These are phyloP conservation scores for Plantago major DNA, from an alignment of 257 asterid genomes.

Conservation along the genomic window DNA sequence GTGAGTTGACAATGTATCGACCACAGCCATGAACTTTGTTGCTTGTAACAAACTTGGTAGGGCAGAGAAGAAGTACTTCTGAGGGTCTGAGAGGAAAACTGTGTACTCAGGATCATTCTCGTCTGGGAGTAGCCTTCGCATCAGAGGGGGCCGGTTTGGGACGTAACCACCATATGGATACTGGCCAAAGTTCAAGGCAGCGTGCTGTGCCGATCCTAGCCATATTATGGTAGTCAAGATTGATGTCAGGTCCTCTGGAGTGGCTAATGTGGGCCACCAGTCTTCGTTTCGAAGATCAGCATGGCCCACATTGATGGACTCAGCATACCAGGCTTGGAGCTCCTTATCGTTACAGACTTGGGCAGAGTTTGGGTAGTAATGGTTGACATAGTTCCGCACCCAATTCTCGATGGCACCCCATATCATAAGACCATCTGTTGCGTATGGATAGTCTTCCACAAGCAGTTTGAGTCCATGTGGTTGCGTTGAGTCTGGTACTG, in stretches of 20 bases:
- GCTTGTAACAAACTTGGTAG: conserved; percentile 87
- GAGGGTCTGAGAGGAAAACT: conserved; percentile 63
- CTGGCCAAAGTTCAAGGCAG: conserved; percentile 92
- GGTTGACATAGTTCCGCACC: conserved; percentile 57
- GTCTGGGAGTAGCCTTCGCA: conserved; percentile 74
- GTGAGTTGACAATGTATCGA: conserved; percentile 83
- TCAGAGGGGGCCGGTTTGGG: conserved; percentile 89
- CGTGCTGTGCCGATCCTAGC: conserved; percentile 93
- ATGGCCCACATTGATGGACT: conserved; percentile 88
- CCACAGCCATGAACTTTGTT: conserved; percentile 93
- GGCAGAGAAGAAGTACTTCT: conserved; percentile 66
- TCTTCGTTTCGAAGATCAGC: conserved; percentile 58
- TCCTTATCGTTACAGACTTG: conserved; percentile 67
- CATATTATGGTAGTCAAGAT: conserved; percentile 84
- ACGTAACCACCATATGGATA: conserved; percentile 95
- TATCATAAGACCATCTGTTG: conserved; percentile 81
- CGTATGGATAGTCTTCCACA: conserved; percentile 86
- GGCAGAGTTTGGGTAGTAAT: conserved; percentile 59
- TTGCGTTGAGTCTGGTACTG: conserved; percentile 69
- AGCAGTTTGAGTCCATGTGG: conserved; percentile 66
- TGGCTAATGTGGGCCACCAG: conserved; percentile 91
- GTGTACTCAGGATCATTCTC: conserved; percentile 70
- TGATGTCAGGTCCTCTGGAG: conserved; percentile 61
- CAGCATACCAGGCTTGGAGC: conserved; percentile 95
- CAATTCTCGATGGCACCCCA: conserved; percentile 73